Percentiles rank a stretch among this genome's conserved stretches.
phyloP scores from a whole-genome alignment of 495 filamentous ascomycete species.

The Aspergillus bridgeri region DNA sequence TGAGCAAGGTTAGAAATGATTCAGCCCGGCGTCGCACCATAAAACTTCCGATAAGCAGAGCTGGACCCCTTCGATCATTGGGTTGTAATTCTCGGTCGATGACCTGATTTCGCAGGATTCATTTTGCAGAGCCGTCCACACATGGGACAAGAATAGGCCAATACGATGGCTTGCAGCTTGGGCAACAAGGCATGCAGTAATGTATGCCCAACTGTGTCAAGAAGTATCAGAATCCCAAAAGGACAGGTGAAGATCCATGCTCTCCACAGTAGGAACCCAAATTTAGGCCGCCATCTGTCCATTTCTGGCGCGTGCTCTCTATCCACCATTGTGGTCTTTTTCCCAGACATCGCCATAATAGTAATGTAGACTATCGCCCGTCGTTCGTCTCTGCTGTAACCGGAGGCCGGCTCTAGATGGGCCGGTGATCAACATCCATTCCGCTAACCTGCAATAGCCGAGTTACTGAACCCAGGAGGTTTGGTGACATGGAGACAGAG shows the following conservation, averaged over 20 bases:
- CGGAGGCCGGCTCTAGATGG: background rate
- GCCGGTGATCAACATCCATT: background rate
- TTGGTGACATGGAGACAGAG: background rate
- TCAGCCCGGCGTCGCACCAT: background rate
- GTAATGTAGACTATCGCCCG: background rate
- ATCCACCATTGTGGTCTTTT: background rate
- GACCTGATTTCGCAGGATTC: conserved; percentile 1
- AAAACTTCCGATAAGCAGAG: background rate
- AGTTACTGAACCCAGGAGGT: background rate
- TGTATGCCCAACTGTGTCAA: conserved; percentile 29
- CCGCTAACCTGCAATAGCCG: background rate
- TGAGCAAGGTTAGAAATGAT: background rate
- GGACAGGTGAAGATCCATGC: conserved; percentile 15
- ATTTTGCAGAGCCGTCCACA: background rate
- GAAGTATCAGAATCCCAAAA: conserved; percentile 12
- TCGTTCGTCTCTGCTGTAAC: background rate
- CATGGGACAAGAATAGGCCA: conserved; percentile 15
- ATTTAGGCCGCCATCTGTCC: conserved; percentile 17
- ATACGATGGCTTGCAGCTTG: conserved; percentile 20
- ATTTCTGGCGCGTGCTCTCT: background rate
- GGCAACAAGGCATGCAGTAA: conserved; percentile 31
- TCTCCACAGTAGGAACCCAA: conserved; percentile 17
- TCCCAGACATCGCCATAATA: background rate
- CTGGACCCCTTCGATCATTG: background rate
- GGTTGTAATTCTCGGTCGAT: background rate